These are phyloP conservation scores for Aspergillus funiculosus DNA, from an alignment of 495 filamentous ascomycete genomes.

Conservation along the genomic window DNA sequence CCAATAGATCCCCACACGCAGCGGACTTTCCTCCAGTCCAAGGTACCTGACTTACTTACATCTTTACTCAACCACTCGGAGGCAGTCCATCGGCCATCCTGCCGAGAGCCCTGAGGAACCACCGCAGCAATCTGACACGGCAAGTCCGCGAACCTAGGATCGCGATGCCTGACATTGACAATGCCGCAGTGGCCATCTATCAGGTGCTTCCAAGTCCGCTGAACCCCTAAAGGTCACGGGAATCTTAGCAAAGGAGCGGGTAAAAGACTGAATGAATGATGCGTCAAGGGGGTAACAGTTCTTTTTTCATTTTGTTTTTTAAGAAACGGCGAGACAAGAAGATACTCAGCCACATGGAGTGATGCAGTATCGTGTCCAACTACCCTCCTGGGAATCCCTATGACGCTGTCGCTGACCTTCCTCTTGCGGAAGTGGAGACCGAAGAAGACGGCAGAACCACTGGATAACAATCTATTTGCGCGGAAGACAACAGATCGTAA, in stretches of 20 bases:
- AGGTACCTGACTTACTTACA: constrained; percentile 29
- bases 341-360: not conserved
- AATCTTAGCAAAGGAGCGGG: not conserved
- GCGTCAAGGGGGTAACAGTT: too few relatives aligned
- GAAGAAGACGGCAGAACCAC: constrained; percentile 9
- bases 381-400: constrained; percentile 17
- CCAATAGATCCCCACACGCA: too few relatives aligned
- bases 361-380: constrained; percentile 12
- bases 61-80: constrained; percentile 68
- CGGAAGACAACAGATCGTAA: not conserved
- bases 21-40: too few relatives aligned
- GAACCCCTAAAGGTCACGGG: constrained; percentile 50
- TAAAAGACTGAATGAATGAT: not conserved
- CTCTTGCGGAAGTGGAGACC: constrained; percentile 23
- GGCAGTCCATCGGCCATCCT: constrained; percentile 61
- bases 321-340: not conserved
- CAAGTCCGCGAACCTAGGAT: constrained; percentile 57
- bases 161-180: constrained; percentile 56
- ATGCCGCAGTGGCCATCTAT: constrained; percentile 76
- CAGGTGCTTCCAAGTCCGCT: constrained; percentile 73
- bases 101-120: constrained; percentile 57
- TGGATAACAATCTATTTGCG: not conserved
- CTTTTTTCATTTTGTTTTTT: too few relatives aligned
- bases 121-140: constrained; percentile 80
- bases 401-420: constrained; percentile 16